Evolutionary conservation across 306 rosid species (phyloP), one percentile per base, ranked within the genome.

Genomic region (Sicyos baderoa): DNA sequence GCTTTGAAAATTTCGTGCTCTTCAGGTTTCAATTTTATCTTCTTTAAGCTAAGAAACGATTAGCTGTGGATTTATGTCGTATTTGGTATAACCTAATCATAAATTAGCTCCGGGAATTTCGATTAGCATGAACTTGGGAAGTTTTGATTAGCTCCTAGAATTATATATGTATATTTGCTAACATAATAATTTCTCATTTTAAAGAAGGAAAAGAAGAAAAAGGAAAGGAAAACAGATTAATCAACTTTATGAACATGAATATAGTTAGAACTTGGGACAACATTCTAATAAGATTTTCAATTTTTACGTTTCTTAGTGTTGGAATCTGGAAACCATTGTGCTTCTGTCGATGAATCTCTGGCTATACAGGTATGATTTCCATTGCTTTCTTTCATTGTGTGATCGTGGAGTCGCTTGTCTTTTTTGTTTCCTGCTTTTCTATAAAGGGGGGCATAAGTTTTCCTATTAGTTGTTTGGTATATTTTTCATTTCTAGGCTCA

Each of bases 1-100:
- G 68, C 80, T 44, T 57, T 89, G 76, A 85, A 79, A 64, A 87
- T 82, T 78, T 72, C 83, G 6, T 84, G 83, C 80, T 91, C 77
- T 78, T 80, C 96, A 88, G 97, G 98, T 93, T 72, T 72, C 53
- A 27, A 72, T 40, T 55, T 54, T 45, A 52, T 56, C 32, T 17
- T 15, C 60, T 71, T 17, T 1, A 15, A n/a, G 42, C 65, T 55
- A 11, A 25, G 32, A 53, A 52, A 3, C 15, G 45, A 42, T 19
- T 32, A 27, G 22, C 21, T 48, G 2, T 23, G 4, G 9, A 48
- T 47, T 44, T 48, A 45, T 65, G 13, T 64, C 40, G 40, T 35
- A 35, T 35, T 35, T 47, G 40, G 40, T 45, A 11, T 21, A 21
- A 19, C 10, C 7, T 15, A 63, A 5, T 18, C 23, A 6, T 42